A percentile compares a stretch with the other conserved stretches of the same genome.
Conservation (phyloP, 306 rosid species). For the Sindora glabra region DNA sequence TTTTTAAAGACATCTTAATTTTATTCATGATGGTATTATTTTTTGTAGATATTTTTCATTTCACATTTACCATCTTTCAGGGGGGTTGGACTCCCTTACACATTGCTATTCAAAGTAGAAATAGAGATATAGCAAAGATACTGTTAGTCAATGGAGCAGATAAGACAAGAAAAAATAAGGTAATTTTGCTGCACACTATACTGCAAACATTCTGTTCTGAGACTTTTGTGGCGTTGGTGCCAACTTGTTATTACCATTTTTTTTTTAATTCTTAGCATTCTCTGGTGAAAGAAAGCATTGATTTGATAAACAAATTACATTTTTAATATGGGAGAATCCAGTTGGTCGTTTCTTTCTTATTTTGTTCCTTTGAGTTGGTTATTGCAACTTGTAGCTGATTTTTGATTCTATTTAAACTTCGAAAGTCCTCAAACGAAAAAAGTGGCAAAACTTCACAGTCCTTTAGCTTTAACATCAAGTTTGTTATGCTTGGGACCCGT, state of each 20-base stretch:
- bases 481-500: no score
- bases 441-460: no score
- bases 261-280: conserved; percentile 3
- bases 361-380: not conserved
- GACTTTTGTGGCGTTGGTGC: not conserved
- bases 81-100: conserved; percentile 97
- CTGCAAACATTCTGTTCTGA: not conserved
- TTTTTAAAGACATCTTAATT: not conserved
- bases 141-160: conserved; percentile 83
- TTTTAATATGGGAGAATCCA: not conserved
- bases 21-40: not conserved
- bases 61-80: conserved; percentile 32
- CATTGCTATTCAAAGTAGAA: conserved; percentile 78
- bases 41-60: not conserved
- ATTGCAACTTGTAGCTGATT: not conserved
- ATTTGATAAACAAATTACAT: no score
- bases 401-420: no score
- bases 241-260: not conserved
- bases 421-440: no score
- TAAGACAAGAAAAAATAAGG: conserved; percentile 67
- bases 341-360: not conserved
- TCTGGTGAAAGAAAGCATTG: no score
- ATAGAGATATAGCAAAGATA: conserved; percentile 71
- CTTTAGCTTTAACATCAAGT: no score
- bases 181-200: conserved; percentile 20